Evolutionary conservation across 2,329 filamentous ascomycete genomes (phyloP), one percentile per base, ranked within the genome.

Genomic region (Pseudopyrenochaeta lycopersici): DNA sequence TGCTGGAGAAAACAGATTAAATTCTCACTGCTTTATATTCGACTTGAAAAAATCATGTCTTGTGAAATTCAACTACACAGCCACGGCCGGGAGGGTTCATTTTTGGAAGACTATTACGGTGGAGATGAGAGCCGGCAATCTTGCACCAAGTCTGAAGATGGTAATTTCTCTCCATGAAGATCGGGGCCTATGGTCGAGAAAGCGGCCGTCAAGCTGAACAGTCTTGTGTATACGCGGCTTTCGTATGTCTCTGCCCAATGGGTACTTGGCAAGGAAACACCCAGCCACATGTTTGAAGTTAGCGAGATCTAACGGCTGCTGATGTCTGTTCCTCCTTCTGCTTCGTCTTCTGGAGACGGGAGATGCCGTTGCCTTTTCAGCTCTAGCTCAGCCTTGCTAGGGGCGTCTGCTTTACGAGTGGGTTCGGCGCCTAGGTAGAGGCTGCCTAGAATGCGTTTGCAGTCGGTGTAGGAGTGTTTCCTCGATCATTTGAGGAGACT

Each of bases 221-320:
- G 38, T 48, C 35, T 15, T 40, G 21, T 23, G 7, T 32, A n/a
- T 21, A 33, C 14, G n/a, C 29, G 32, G 31, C 32, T 17, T 35
- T 48, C 54, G 54, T 54, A 55, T 54, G 51, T 58, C 30, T 58
- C 52, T 51, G 39, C 44, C 44, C 43, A 10, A 46, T 43, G 20
- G 20, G 14, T 46, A 36, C 52, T 58, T 52, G 52, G 48, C 44
- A 55, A 46, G 51, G 45, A 50, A 41, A 10, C 31, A n/a, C 11
- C 15, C 42, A 56, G 52, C 52, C 47, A 47, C 47, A 20, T 41
- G 31, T 40, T 30, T 29, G n/a, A 33, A 35, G 18, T 49, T 51
- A 51, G 47, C 52, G 52, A 56, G 44, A 29, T 7, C n/a, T 21
- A 33, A 27, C 17, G 18, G 7, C 14, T 7, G 21, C 12, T 9